Evolutionary conservation across 2,329 filamentous ascomycete species (phyloP), one percentile per base, ranked within the genome.

Genomic region (Cryoendolithus antarcticus): DNA sequence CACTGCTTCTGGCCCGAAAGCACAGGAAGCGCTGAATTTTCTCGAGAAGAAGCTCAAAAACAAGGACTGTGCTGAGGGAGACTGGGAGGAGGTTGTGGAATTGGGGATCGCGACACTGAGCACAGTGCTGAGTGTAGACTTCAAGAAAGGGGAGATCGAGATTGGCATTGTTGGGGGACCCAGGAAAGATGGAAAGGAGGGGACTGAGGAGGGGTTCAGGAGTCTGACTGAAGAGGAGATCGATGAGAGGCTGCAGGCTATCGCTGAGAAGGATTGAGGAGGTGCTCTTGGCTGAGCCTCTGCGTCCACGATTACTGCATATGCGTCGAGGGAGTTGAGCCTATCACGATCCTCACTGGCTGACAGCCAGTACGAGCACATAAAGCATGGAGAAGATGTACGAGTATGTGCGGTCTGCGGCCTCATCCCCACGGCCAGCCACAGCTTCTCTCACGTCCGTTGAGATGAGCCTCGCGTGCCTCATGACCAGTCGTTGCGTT

Each of bases 21-120:
- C 95, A 64, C 91, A 98, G 64, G 91, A 98, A 72, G 91, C 91
- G 47, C 77, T 96, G 61, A 98, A 98, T 66, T 86, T 93, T 63
- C 73, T 98, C 43, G 91, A 98, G 76, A 96, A 96, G 80, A 96
- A 96, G 75, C 78, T 98, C 64, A 94, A 95, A 72, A 95, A 94
- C 79, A 95, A 95, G 78, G 88, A 96, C 57, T 72, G 75, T 55
- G 91, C 89, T 29, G 82, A 91, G 42, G 91, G 91, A 45, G 80
- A 70, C 58, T 98, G 91, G 91, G 85, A 94, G 64, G 91, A 98
- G 44, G 91, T 98, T 35, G 89, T 98, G 36, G 91, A 98, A 71
- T 73, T 96, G 55, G 91, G 85, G 43, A 98, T 98, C 62, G 84
- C 86, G 33, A 89, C 91, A 5, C 69, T 98, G 62, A 94, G 88